Conservation (phyloP, 768 basidiomycete genomes). For the Suillus cothurnatus region DNA sequence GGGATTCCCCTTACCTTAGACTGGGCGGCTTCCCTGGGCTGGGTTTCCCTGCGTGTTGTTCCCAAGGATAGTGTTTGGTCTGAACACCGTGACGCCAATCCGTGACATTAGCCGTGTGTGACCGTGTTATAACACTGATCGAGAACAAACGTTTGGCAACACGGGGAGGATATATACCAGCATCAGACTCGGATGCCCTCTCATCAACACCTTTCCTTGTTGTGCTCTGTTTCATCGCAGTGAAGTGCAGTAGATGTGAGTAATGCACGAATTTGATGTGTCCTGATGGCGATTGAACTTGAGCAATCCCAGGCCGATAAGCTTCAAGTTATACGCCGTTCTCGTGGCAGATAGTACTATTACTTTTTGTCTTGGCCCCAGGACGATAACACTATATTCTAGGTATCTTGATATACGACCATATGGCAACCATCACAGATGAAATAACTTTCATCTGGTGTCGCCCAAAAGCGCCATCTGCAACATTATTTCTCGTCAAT, state of each 20-base stretch:
- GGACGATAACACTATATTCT: neutral
- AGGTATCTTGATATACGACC: constrained; percentile 35
- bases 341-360: constrained; percentile 9
- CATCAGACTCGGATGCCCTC: neutral
- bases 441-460: constrained; percentile 52
- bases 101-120: too few species aligned
- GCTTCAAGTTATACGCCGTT: neutral
- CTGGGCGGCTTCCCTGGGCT: too few species aligned
- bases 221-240: neutral
- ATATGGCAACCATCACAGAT: constrained; percentile 28
- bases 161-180: neutral
- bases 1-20: too few species aligned
- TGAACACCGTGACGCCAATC: too few species aligned
- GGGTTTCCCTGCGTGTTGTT: too few species aligned
- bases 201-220: neutral
- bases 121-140: too few species aligned
- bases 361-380: neutral
- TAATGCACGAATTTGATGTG: neutral
- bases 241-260: neutral
- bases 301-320: neutral
- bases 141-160: too few species aligned
- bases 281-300: too few species aligned
- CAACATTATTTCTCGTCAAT: constrained; percentile 50
- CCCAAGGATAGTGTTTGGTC: too few species aligned
- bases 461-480: constrained; percentile 38